phyloP scores from a whole-genome alignment of 306 rosid genomes.

The Vigna trinervia region DNA sequence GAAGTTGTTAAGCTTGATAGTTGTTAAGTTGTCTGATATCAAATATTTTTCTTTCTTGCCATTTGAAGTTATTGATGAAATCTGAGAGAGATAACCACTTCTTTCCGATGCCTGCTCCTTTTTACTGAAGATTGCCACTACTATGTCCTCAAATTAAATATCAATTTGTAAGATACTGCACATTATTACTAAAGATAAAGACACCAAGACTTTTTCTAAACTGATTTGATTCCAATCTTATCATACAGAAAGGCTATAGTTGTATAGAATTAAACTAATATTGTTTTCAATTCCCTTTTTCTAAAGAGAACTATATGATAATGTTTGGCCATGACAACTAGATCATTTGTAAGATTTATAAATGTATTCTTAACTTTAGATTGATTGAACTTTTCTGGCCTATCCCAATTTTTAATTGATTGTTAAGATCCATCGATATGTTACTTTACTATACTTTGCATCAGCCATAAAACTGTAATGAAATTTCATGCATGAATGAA shows the following conservation, averaged over 20 bases:
- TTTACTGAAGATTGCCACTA: too few relatives aligned
- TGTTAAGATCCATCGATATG: conserved; percentile 1
- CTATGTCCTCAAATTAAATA: too few relatives aligned
- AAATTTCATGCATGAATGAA: not conserved
- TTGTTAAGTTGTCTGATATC: not conserved
- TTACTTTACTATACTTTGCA: conserved; percentile 13
- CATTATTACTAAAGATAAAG: too few relatives aligned
- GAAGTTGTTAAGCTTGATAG: not conserved
- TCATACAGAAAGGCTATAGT: too few relatives aligned
- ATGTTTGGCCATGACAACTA: conserved; percentile 17
- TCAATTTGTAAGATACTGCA: too few relatives aligned
- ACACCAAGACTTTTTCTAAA: too few relatives aligned
- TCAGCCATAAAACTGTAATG: conserved; percentile 7
- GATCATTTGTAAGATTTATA: not conserved
- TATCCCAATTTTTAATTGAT: conserved; percentile 12
- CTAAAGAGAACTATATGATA: not conserved
- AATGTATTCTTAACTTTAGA: conserved; percentile 25
- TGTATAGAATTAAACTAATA: too few relatives aligned
- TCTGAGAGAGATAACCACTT: not conserved
- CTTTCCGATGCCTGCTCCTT: too few relatives aligned
- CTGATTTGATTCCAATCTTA: too few relatives aligned
- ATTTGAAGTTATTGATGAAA: conserved; percentile 9
- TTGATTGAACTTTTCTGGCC: conserved; percentile 7
- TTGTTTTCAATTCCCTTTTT: too few relatives aligned
- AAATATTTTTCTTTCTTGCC: conserved; percentile 8